Evolutionary conservation across 768 basidiomycete species (phyloP), one percentile per base, ranked within the genome.

Genomic region (Pleurotus citrinopileatus): DNA sequence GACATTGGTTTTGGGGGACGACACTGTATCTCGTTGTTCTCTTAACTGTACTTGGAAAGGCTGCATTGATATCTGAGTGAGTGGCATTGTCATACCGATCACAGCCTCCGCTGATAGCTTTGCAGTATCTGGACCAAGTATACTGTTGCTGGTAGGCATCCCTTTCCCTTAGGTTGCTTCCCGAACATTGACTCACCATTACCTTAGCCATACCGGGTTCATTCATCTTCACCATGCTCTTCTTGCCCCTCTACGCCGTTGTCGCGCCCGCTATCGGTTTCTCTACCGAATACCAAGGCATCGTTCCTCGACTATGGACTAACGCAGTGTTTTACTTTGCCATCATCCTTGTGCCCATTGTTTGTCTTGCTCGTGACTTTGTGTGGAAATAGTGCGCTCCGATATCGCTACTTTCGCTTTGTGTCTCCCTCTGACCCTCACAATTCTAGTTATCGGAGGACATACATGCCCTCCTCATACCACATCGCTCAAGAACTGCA

Each of bases 401-500:
- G 15, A 34, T 22, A 37, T 51, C 52, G 32, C 2, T 2, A 3
- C n/a, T 26, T 52, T 59, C 38, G 52, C 59, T 25, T 22, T 15
- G 43, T 46, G 37, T 53, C 44, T 37, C 42, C 29, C 53, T 28
- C 50, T 67, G 34, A 55, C 54, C 28, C 42, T 29, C 54, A 36
- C 53, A 55, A 45, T 46, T 52, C 43, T 60, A 95, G 94, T 67
- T 98, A 97, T 67, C 85, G 87, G 55, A 79, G 96, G 59, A 94
- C 96, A 23, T 97, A 97, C 70, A 73, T 72, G 59, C 96, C 97
- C 0, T 79, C 84, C 34, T 87, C 95, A n/a, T 99, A 98, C 68
- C 97, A 99, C 64, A 93, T 99, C 62, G 94, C 94, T 0, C 96
- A 98, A 66, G 97, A 99, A 66, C 80, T 99, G n/a, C 96, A 98